These are phyloP conservation scores for Pythium scleroteichum DNA, from an alignment of 352 stramenopile species.

Conservation along the genomic window DNA sequence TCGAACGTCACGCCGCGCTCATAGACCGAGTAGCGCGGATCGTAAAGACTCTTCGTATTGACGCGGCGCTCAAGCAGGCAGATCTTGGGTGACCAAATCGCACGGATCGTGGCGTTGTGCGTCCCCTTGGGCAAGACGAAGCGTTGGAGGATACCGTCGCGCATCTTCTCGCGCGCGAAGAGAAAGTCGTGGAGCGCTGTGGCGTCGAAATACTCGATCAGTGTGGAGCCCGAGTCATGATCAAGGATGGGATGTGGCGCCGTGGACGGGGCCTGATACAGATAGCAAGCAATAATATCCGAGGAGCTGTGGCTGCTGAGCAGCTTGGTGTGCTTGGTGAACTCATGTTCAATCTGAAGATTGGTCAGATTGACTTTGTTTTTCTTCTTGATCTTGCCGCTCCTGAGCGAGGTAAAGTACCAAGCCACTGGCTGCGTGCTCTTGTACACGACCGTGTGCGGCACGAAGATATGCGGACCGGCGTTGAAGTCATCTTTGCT, in stretches of 20 bases:
- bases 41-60: slow-evolving; percentile 90
- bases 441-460: slow-evolving; percentile 94
- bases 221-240: slow-evolving; percentile 27
- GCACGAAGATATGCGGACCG: slow-evolving; percentile 87
- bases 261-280: slow-evolving; percentile 42
- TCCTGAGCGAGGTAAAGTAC: slow-evolving; percentile 93
- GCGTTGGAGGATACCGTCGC: slow-evolving; percentile 93
- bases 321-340: slow-evolving; percentile 80
- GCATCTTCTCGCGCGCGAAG: slow-evolving; percentile 88
- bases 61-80: slow-evolving; percentile 92
- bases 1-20: slow-evolving; percentile 95
- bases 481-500: slow-evolving; percentile 90
- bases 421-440: slow-evolving; percentile 91
- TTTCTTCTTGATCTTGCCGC: slow-evolving; percentile 91
- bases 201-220: slow-evolving; percentile 94
- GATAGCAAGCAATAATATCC: slow-evolving; percentile 93
- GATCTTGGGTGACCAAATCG: slow-evolving; percentile 95
- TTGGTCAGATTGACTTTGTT: slow-evolving; percentile 91
- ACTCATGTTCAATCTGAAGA: slow-evolving; percentile 92
- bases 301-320: slow-evolving; percentile 27
- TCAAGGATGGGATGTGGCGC: slow-evolving; percentile 2
- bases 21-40: slow-evolving; percentile 91
- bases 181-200: slow-evolving; percentile 90
- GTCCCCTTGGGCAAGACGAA: slow-evolving; percentile 94
- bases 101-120: slow-evolving; percentile 87